Percentiles rank a stretch among this genome's conserved stretches.
These are phyloP conservation scores for Sclerotinia glacialis DNA, from an alignment of 2,329 filamentous ascomycete genomes.

Conservation along the genomic window DNA sequence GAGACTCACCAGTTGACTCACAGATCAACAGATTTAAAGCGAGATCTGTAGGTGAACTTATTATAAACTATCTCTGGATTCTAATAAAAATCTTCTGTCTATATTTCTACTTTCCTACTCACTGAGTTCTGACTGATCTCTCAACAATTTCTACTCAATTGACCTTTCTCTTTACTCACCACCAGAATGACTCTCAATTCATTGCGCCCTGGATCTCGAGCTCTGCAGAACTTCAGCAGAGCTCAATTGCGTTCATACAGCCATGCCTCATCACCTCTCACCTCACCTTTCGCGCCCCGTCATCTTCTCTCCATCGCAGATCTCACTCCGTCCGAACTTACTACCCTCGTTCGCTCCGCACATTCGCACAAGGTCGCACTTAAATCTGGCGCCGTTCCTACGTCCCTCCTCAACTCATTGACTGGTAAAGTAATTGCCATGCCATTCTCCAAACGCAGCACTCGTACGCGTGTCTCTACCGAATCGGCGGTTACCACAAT, in stretches of 20 bases:
- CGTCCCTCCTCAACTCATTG: constrained; percentile 59
- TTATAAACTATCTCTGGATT: not conserved
- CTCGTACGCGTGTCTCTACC: constrained; percentile 87
- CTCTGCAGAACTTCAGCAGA: constrained; percentile 30
- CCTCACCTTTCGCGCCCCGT: constrained; percentile 61
- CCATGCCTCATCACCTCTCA: constrained; percentile 27
- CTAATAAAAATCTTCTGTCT: not conserved
- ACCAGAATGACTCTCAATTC: constrained; percentile 18
- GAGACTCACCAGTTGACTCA: constrained; percentile 15
- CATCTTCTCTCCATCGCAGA: constrained; percentile 92
- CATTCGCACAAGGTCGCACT: constrained; percentile 70
- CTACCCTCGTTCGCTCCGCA: constrained; percentile 79
- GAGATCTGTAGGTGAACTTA: constrained; percentile 10
- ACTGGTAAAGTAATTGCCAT: constrained; percentile 81
- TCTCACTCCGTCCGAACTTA: constrained; percentile 75
- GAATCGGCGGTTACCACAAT: constrained; percentile 86
- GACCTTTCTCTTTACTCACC: constrained; percentile 6
- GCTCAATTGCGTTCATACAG: constrained; percentile 31
- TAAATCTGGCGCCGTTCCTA: constrained; percentile 64
- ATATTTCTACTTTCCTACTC: not conserved
- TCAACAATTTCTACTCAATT: constrained; percentile 14
- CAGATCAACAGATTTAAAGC: not conserved
- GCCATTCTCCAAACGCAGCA: constrained; percentile 96
- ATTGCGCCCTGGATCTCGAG: constrained; percentile 16
- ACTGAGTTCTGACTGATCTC: not conserved